These are phyloP conservation scores for Penicillium occitanis DNA, from an alignment of 2,329 filamentous ascomycete genomes.

Conservation along the genomic window DNA sequence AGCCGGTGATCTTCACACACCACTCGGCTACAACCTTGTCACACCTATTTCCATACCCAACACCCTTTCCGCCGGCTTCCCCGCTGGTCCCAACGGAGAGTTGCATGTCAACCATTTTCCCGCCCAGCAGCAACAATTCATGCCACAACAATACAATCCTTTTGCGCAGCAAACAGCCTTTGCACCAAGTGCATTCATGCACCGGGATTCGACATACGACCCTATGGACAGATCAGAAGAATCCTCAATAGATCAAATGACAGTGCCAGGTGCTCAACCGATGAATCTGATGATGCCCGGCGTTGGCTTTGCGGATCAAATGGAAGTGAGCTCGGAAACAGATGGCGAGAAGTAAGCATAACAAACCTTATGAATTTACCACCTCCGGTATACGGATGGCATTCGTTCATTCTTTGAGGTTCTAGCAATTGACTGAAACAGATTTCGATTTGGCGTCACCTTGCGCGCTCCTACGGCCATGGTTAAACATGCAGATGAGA, in stretches of 20 bases:
- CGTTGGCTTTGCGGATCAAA: conserved; percentile 29
- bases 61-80: conserved; percentile 63
- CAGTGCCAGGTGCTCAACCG: conserved; percentile 53
- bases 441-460: conserved; percentile 85
- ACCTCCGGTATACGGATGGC: neutral
- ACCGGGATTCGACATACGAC: conserved; percentile 77
- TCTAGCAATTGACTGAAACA: conserved; percentile 29
- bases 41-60: conserved; percentile 80
- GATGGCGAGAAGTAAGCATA: conserved; percentile 55
- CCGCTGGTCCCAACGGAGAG: conserved; percentile 61
- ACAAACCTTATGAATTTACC: neutral
- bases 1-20: conserved; percentile 82
- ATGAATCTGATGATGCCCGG: conserved; percentile 47
- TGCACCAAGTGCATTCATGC: conserved; percentile 76
- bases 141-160: conserved; percentile 62
- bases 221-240: conserved; percentile 69
- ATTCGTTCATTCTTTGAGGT: neutral
- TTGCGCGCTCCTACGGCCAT: conserved; percentile 94
- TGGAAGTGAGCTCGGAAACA: conserved; percentile 30
- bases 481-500: conserved; percentile 81
- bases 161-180: conserved; percentile 66
- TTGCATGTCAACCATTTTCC: conserved; percentile 66
- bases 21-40: conserved; percentile 68
- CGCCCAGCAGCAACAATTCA: conserved; percentile 50
- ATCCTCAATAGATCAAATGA: conserved; percentile 61